These are phyloP conservation scores for Herpetospermum pedunculosum DNA, from an alignment of 306 rosid species.

Conservation along the genomic window DNA sequence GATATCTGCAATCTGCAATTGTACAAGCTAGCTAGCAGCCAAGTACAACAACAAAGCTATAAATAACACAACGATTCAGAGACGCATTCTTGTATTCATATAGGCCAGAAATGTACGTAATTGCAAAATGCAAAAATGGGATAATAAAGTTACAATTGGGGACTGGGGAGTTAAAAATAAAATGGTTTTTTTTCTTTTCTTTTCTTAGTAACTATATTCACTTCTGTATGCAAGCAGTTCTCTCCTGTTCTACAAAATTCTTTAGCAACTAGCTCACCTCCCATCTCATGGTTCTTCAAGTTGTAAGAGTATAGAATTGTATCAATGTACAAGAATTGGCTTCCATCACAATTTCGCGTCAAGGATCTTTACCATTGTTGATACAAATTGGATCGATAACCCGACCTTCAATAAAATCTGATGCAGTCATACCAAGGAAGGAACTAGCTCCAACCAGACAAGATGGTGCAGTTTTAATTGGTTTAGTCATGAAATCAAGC, in stretches of 20 bases:
- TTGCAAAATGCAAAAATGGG: too few species aligned
- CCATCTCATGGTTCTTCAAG: not conserved
- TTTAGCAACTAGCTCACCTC: not conserved
- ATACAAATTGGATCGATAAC: not conserved
- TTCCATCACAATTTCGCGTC: not conserved
- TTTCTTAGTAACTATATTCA: not conserved
- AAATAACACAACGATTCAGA: not conserved
- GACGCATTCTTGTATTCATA: not conserved
- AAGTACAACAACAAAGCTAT: not conserved
- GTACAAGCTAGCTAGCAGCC: too few species aligned
- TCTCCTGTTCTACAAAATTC: conserved; percentile 4
- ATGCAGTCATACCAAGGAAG: conserved; percentile 9
- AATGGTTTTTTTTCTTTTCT: too few species aligned
- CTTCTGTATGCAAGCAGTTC: conserved; percentile 1
- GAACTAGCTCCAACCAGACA: conserved; percentile 3
- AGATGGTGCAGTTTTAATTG: conserved; percentile 6
- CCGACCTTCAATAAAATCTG: not conserved
- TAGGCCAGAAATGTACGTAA: not conserved
- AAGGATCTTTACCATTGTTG: not conserved
- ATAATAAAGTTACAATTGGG: too few species aligned
- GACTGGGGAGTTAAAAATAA: too few species aligned
- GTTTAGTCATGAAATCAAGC: conserved; percentile 46
- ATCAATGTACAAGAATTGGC: conserved; percentile 36
- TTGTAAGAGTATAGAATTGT: conserved; percentile 4
- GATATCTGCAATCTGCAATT: too few species aligned